These are phyloP conservation scores for Fusarium staphyleae DNA, from an alignment of 2,329 filamentous ascomycete genomes.

Conservation along the genomic window DNA sequence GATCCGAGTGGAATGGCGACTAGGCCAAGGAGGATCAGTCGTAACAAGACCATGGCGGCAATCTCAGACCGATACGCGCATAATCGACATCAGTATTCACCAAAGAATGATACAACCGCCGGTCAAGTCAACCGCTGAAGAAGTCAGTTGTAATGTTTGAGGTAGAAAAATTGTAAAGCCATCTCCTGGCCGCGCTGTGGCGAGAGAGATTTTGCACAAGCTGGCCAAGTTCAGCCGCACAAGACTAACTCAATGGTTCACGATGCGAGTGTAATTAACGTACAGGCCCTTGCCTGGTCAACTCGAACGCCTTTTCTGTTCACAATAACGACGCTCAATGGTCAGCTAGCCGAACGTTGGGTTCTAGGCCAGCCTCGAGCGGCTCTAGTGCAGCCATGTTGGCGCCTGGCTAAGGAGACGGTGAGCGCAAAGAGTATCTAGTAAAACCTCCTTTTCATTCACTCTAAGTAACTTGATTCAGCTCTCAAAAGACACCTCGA, in stretches of 20 bases:
- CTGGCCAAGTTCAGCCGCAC: neutral
- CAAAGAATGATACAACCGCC: too few relatives aligned
- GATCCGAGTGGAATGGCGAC: neutral
- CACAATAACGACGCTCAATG: neutral
- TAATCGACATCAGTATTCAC: neutral
- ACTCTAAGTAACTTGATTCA: too few relatives aligned
- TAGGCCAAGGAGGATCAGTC: neutral
- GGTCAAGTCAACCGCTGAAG: neutral
- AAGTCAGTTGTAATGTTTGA: neutral
- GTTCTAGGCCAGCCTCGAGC: neutral
- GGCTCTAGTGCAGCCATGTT: conserved; percentile 3
- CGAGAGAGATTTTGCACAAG: too few relatives aligned
- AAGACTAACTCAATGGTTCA: neutral
- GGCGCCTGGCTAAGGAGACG: neutral
- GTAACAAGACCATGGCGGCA: neutral
- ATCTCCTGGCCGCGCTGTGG: too few relatives aligned
- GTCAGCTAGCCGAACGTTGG: neutral
- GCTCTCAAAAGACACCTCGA: too few relatives aligned
- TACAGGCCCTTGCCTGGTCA: too few relatives aligned
- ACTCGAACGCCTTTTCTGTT: too few relatives aligned
- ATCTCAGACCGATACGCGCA: too few relatives aligned
- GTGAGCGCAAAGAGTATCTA: neutral
- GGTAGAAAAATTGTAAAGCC: neutral
- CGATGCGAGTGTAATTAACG: too few relatives aligned
- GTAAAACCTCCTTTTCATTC: neutral